Conservation (phyloP, 2,329 filamentous ascomycete species). For the Mycocentrospora acerina region DNA sequence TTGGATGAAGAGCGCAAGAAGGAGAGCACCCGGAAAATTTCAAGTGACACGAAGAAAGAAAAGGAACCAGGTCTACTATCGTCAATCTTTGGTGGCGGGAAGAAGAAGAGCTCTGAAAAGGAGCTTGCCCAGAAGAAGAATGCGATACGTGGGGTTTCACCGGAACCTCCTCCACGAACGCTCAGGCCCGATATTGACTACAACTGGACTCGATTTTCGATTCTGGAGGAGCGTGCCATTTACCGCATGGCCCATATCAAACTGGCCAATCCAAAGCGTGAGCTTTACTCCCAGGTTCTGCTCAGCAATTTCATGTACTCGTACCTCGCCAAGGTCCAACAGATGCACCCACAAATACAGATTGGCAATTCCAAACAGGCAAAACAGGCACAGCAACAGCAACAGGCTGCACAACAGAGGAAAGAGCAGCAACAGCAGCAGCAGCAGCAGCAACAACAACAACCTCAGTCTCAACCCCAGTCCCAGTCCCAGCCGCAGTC, state of each 20-base stretch:
- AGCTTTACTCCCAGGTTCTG: conserved; percentile 89
- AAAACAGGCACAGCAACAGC: conserved; percentile 58
- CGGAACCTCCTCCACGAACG: conserved; percentile 69
- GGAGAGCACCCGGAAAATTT: conserved; percentile 71
- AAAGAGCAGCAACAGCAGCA: conserved; percentile 49
- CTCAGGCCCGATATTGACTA: conserved; percentile 89
- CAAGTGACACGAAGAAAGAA: conserved; percentile 74
- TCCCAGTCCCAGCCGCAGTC: conserved; percentile 12
- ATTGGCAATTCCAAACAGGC: conserved; percentile 79
- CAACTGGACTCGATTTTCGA: conserved; percentile 92
- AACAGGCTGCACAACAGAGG: conserved; percentile 42
- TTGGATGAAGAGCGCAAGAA: conserved; percentile 82
- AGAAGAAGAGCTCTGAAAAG: conserved; percentile 75
- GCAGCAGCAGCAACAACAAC: conserved; percentile 41
- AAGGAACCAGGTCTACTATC: conserved; percentile 87
- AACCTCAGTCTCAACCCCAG: conserved; percentile 9
- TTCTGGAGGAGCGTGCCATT: conserved; percentile 93
- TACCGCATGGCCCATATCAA: conserved; percentile 99
- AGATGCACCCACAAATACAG: conserved; percentile 96
- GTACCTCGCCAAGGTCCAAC: conserved; percentile 96
- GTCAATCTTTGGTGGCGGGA: conserved; percentile 85
- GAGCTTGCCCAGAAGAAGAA: conserved; percentile 74
- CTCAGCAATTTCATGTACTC: conserved; percentile 99
- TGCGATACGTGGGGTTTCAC: conserved; percentile 71
- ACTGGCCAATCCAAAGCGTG: conserved; percentile 91